Evolutionary conservation across 805 yeast species (phyloP).

Genomic region (Barnettozyma vustinii): DNA sequence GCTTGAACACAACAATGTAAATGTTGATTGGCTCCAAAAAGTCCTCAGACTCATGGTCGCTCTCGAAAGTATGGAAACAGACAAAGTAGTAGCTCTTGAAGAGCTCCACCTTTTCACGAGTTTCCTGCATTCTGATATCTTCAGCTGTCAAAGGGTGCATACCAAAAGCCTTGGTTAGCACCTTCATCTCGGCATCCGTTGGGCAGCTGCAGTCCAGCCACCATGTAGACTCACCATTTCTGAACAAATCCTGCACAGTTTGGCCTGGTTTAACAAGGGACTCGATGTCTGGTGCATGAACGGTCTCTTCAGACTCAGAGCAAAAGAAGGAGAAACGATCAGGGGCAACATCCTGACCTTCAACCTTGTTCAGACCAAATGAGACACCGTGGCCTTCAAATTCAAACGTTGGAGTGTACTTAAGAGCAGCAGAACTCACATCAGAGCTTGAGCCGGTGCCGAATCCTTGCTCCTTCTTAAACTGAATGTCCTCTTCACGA

Average conservation of each 20-base stretch:
- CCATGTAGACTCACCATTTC: slow-evolving; percentile 77
- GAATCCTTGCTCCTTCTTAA: slow-evolving; percentile 21
- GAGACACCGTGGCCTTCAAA: slow-evolving; percentile 29
- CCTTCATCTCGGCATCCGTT: slow-evolving; percentile 91
- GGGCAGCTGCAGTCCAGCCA: slow-evolving; percentile 96
- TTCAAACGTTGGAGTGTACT: slow-evolving; percentile 46
- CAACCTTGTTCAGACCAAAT: slow-evolving; percentile 35
- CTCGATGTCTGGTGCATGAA: slow-evolving; percentile 84
- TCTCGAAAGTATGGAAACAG: slow-evolving; percentile 94
- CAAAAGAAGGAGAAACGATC: slow-evolving; percentile 82
- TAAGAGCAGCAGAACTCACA: slow-evolving; percentile 49
- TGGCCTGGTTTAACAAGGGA: slow-evolving; percentile 64
- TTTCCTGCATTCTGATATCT: slow-evolving; percentile 93
- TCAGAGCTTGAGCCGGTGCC: slow-evolving; percentile 21
- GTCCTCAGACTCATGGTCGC: slow-evolving; percentile 75
- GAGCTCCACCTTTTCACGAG: slow-evolving; percentile 94
- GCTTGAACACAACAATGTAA: slow-evolving; percentile 80
- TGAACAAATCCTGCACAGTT: slow-evolving; percentile 63
- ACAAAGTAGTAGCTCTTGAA: slow-evolving; percentile 89
- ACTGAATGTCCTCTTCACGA: slow-evolving; percentile 39
- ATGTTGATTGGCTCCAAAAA: slow-evolving; percentile 77
- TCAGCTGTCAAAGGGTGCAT: slow-evolving; percentile 97
- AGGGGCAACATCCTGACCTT: slow-evolving; percentile 40
- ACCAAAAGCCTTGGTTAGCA: slow-evolving; percentile 88
- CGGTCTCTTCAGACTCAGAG: slow-evolving; percentile 77